A percentile compares a stretch with the other conserved stretches of the same genome.
These are phyloP conservation scores for Funneliformis caledonium DNA, from an alignment of 371 early-diverging fungal species.

Conservation along the genomic window DNA sequence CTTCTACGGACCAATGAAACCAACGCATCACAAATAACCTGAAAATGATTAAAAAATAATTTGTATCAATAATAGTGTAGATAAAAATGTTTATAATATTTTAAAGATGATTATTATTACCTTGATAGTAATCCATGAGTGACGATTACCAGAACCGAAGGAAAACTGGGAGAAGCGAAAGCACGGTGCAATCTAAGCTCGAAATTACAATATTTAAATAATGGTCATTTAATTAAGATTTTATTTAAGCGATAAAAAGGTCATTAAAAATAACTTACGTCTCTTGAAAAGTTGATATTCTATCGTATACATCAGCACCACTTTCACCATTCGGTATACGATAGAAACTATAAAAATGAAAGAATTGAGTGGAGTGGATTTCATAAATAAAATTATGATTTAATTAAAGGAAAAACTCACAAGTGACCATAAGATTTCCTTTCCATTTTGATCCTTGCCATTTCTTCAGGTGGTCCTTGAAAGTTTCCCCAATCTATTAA, in stretches of 20 bases:
- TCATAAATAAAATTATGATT: constrained; percentile 13
- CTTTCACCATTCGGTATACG: constrained; percentile 45
- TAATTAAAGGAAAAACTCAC: constrained; percentile 34
- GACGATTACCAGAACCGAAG: constrained; percentile 40
- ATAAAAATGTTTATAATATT: background rate
- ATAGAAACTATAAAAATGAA: constrained; percentile 39
- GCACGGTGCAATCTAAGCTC: constrained; percentile 43
- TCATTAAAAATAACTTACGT: background rate
- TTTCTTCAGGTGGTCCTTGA: constrained; percentile 37
- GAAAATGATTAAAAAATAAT: background rate
- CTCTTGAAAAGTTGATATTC: constrained; percentile 42
- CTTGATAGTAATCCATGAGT: constrained; percentile 40
- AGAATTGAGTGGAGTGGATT: constrained; percentile 2
- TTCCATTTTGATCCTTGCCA: constrained; percentile 37
- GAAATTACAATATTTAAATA: background rate
- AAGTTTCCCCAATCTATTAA: constrained; percentile 44
- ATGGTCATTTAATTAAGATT: background rate
- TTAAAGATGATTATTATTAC: background rate
- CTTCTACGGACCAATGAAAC: constrained; percentile 43
- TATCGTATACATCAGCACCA: constrained; percentile 45
- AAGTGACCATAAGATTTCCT: constrained; percentile 42
- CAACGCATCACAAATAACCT: constrained; percentile 44
- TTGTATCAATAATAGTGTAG: background rate
- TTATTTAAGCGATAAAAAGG: background rate
- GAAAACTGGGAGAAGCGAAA: constrained; percentile 39